Evolutionary conservation across 179 eudicot species (phyloP).

Genomic region (Dionaea muscipula): DNA sequence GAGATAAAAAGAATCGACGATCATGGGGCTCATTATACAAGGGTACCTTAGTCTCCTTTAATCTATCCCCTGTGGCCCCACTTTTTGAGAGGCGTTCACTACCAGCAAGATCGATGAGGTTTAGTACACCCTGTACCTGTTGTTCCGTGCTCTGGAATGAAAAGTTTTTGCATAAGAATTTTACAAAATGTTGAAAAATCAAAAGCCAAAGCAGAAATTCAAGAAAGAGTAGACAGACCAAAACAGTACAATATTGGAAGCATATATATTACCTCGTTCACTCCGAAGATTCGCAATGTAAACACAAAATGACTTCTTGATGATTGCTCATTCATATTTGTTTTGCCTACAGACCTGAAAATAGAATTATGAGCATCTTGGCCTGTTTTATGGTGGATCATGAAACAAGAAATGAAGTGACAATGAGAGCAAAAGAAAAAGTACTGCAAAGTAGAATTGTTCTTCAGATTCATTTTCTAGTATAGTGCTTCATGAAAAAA

Average conservation of each 20-base stretch:
- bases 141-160: conserved; percentile 54
- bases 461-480: too few relatives aligned
- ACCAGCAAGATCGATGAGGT: conserved; percentile 78
- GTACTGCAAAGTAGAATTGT: too few relatives aligned
- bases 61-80: conserved; percentile 70
- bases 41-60: conserved; percentile 65
- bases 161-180: conserved; percentile 7
- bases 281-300: conserved; percentile 56
- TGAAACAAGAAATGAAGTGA: too few relatives aligned
- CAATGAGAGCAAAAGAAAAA: too few relatives aligned
- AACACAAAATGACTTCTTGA: conserved; percentile 81
- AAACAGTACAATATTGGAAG: not conserved
- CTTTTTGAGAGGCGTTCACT: conserved; percentile 73
- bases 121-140: conserved; percentile 56
- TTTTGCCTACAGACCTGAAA: conserved; percentile 62
- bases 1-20: too few relatives aligned
- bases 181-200: too few relatives aligned
- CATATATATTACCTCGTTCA: conserved; percentile 45
- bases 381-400: too few relatives aligned
- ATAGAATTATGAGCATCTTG: too few relatives aligned
- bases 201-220: too few relatives aligned
- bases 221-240: too few relatives aligned
- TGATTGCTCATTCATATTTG: conserved; percentile 79
- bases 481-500: too few relatives aligned
- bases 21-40: not conserved